Percentiles rank a stretch among this genome's conserved stretches.
These are phyloP conservation scores for Calendula officinalis DNA, from an alignment of 129 eudicot genomes.

Conservation along the genomic window DNA sequence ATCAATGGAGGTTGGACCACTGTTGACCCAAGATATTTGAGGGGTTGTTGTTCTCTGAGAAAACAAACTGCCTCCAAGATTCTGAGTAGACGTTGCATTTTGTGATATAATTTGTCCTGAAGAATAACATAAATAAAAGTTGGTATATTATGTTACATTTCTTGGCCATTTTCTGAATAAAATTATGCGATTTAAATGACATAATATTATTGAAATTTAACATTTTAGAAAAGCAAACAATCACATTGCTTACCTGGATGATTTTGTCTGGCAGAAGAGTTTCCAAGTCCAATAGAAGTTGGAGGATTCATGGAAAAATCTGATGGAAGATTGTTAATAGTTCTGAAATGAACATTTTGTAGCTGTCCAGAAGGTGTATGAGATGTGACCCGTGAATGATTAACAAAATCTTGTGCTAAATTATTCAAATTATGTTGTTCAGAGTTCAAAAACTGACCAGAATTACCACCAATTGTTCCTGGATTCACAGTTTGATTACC, in stretches of 20 bases:
- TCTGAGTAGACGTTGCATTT: conserved; percentile 27
- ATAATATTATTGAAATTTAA: background rate
- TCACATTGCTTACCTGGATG: conserved; percentile 33
- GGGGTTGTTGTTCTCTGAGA: conserved; percentile 34
- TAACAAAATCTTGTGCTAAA: conserved; percentile 31
- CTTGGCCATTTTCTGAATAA: no score
- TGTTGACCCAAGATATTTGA: conserved; percentile 25
- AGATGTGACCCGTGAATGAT: conserved; percentile 23
- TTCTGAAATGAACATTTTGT: conserved; percentile 19
- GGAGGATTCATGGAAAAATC: conserved; percentile 22
- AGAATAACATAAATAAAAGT: background rate
- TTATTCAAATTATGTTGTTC: conserved; percentile 21
- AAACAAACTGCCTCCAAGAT: conserved; percentile 13
- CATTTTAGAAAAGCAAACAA: background rate
- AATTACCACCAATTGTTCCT: conserved; percentile 28
- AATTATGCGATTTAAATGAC: no score
- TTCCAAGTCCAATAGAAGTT: conserved; percentile 22
- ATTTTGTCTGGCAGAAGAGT: conserved; percentile 30
- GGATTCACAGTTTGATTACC: conserved; percentile 31
- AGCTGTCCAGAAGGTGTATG: conserved; percentile 27
- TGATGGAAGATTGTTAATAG: conserved; percentile 23
- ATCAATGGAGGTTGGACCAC: conserved; percentile 26
- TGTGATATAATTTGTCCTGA: conserved; percentile 33
- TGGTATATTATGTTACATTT: background rate
- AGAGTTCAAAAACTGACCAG: conserved; percentile 18